Evolutionary conservation across 208 protist species (phyloP).

Genomic region (Trypanosoma caninum): DNA sequence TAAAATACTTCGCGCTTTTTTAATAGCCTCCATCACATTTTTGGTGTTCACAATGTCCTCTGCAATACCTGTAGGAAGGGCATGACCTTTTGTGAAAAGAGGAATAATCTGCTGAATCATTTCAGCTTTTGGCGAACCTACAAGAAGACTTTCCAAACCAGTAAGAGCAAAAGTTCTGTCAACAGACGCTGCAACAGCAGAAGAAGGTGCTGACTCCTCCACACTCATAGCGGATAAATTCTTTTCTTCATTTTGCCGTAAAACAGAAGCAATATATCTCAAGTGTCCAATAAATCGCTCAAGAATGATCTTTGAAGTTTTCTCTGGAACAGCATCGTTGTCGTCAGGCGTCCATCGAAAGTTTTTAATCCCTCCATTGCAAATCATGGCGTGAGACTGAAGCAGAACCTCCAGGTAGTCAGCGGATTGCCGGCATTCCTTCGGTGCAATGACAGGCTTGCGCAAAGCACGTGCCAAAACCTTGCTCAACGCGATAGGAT

Average conservation of each 20-base stretch:
- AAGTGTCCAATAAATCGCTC: slow-evolving; percentile 58
- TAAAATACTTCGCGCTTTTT: slow-evolving; percentile 35
- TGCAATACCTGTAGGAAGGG: slow-evolving; percentile 35
- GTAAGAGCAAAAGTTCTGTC: slow-evolving; percentile 49
- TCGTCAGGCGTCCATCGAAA: slow-evolving; percentile 36
- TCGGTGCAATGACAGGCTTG: not conserved
- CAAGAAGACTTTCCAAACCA: slow-evolving; percentile 47
- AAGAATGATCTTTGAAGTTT: slow-evolving; percentile 35
- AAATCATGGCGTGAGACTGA: slow-evolving; percentile 61
- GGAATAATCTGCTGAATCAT: slow-evolving; percentile 62
- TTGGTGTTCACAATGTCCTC: slow-evolving; percentile 44
- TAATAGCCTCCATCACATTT: slow-evolving; percentile 55
- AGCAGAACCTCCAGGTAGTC: slow-evolving; percentile 65
- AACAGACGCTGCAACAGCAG: slow-evolving; percentile 13
- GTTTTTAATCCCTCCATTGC: slow-evolving; percentile 46
- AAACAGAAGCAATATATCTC: slow-evolving; percentile 8
- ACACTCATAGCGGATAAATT: not conserved
- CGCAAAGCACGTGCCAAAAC: slow-evolving; percentile 45
- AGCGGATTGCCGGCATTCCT: slow-evolving; percentile 29
- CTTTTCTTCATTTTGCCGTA: not conserved
- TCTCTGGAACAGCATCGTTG: slow-evolving; percentile 41
- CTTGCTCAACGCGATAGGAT: slow-evolving; percentile 23
- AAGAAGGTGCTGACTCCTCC: not conserved
- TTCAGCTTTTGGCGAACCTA: slow-evolving; percentile 44
- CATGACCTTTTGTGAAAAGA: slow-evolving; percentile 52